phyloP scores from a whole-genome alignment of 768 basidiomycete species.

The Leccinum truebloodii region DNA sequence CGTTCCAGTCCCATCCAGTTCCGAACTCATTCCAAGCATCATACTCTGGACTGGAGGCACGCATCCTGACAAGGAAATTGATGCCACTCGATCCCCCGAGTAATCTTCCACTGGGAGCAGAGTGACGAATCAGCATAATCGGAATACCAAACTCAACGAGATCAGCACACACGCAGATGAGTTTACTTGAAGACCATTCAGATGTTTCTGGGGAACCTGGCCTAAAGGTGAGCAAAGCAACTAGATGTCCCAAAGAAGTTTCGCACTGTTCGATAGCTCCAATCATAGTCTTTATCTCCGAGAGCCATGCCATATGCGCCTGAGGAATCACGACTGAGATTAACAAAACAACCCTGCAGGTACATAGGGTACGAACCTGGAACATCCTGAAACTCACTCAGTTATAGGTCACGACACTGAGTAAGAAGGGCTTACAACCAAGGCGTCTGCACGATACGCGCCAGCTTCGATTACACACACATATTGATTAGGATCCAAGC shows the following conservation, averaged over 20 bases:
- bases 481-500: constrained; percentile 13
- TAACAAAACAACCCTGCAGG: background rate
- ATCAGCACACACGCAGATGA: constrained; percentile 9
- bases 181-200: background rate
- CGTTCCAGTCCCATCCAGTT: constrained; percentile 18
- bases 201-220: constrained; percentile 18
- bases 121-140: background rate
- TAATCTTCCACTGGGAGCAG: constrained; percentile 14
- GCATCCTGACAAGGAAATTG: constrained; percentile 21
- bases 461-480: constrained; percentile 24
- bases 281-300: constrained; percentile 16
- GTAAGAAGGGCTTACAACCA: constrained; percentile 12
- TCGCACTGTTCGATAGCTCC: constrained; percentile 19
- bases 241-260: background rate
- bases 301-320: constrained; percentile 6
- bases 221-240: background rate
- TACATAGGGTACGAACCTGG: constrained; percentile 13
- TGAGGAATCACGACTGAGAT: background rate
- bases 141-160: background rate
- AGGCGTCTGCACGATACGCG: constrained; percentile 8
- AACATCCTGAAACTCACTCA: constrained; percentile 11
- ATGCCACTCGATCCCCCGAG: constrained; percentile 24
- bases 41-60: constrained; percentile 21
- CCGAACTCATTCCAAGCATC: constrained; percentile 22
- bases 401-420: background rate